Evolutionary conservation across 2,329 filamentous ascomycete species (phyloP).

Genomic region (Zymoseptoria passerinii): DNA sequence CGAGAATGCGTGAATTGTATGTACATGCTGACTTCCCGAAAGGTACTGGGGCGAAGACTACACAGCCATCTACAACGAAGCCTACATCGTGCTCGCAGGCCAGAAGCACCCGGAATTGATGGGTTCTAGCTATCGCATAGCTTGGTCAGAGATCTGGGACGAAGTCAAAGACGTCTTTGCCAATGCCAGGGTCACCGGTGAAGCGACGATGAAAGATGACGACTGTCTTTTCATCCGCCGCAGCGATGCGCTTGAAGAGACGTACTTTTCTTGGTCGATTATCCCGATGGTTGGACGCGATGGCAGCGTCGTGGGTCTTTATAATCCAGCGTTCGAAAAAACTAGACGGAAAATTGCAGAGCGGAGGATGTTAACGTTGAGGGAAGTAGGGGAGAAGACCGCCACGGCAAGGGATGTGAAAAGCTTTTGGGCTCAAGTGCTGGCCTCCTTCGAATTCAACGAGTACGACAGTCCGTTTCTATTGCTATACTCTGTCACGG

Average conservation of each 20-base stretch:
- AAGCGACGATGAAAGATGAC: slow-evolving; percentile 78
- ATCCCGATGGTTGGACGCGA: slow-evolving; percentile 68
- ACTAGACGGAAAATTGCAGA: slow-evolving; percentile 71
- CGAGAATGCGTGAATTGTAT: slow-evolving; percentile 43
- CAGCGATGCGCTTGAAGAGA: slow-evolving; percentile 64
- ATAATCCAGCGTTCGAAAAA: slow-evolving; percentile 76
- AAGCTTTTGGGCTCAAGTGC: slow-evolving; percentile 64
- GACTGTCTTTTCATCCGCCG: slow-evolving; percentile 66
- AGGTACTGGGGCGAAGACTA: slow-evolving; percentile 65
- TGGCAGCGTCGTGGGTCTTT: slow-evolving; percentile 64
- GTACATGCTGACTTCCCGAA: not conserved
- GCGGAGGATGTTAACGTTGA: slow-evolving; percentile 67
- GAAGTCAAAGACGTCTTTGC: slow-evolving; percentile 61
- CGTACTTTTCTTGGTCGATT: slow-evolving; percentile 76
- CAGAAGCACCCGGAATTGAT: slow-evolving; percentile 69
- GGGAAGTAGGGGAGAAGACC: slow-evolving; percentile 69
- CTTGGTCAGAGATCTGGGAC: slow-evolving; percentile 68
- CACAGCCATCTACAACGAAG: slow-evolving; percentile 64
- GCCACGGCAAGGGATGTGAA: slow-evolving; percentile 63
- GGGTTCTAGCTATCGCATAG: slow-evolving; percentile 48
- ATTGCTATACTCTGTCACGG: slow-evolving; percentile 65
- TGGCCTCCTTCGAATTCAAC: slow-evolving; percentile 62
- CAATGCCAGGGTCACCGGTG: slow-evolving; percentile 59
- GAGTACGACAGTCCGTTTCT: slow-evolving; percentile 69
- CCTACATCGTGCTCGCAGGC: slow-evolving; percentile 62